A percentile compares a stretch with the other conserved stretches of the same genome.
Conservation (phyloP, 2,329 filamentous ascomycete genomes). For the Exophiala aquamarina region DNA sequence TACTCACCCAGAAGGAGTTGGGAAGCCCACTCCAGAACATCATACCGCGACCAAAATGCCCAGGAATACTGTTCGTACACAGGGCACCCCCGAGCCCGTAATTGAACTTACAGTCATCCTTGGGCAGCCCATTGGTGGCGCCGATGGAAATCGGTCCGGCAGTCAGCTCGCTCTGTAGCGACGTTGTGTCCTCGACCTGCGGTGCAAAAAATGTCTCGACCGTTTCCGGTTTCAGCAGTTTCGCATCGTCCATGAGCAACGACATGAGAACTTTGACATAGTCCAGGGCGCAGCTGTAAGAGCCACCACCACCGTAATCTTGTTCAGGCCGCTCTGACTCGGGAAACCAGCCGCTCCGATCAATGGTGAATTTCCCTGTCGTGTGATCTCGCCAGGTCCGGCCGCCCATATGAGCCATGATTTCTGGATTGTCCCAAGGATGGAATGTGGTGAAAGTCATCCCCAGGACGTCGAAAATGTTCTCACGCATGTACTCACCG, state of each 20-base stretch:
- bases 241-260: conserved; percentile 32
- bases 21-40: conserved; percentile 24
- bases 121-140: conserved; percentile 1
- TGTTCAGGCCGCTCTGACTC: conserved; percentile 32
- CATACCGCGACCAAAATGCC: conserved; percentile 6
- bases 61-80: conserved; percentile 3
- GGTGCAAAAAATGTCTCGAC: conserved; percentile 14
- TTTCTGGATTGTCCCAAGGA: neutral
- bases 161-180: neutral
- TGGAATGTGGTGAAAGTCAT: conserved; percentile 27
- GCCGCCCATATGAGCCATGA: neutral
- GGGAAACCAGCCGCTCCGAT: conserved; percentile 35
- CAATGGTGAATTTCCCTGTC: conserved; percentile 41
- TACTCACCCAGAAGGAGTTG: conserved; percentile 19
- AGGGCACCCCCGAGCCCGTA: conserved; percentile 7
- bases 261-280: conserved; percentile 33
- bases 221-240: conserved; percentile 27
- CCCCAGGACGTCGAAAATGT: conserved; percentile 48
- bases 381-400: conserved; percentile 27
- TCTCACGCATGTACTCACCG: conserved; percentile 42
- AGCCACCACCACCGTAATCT: conserved; percentile 47
- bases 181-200: conserved; percentile 2
- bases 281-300: conserved; percentile 34
- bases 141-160: neutral
- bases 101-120: conserved; percentile 4